Evolutionary conservation across 352 stramenopile species (phyloP).

Genomic region (Labyrinthula sp.): DNA sequence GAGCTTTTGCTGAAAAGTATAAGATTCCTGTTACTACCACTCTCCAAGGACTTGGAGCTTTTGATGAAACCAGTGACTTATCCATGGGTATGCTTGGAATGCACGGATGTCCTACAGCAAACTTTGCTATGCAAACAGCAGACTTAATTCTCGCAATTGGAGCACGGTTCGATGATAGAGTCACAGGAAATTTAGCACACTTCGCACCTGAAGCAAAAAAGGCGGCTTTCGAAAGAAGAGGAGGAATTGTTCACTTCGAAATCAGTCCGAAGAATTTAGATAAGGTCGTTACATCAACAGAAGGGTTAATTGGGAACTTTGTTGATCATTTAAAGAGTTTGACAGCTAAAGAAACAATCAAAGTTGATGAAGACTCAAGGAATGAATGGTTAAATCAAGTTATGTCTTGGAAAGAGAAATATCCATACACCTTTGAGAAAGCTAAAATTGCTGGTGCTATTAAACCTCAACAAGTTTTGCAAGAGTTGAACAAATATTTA

Average conservation of each 20-base stretch:
- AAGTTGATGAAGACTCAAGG: conserved; percentile 52
- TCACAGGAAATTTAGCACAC: conserved; percentile 68
- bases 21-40: conserved; percentile 83
- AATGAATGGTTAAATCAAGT: conserved; percentile 70
- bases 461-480: conserved; percentile 74
- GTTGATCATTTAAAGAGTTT: conserved; percentile 35
- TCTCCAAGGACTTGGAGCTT: conserved; percentile 68
- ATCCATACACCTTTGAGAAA: conserved; percentile 69
- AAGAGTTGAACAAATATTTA: conserved; percentile 66
- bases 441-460: conserved; percentile 45
- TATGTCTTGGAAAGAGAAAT: conserved; percentile 61
- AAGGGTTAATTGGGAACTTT: conserved; percentile 40
- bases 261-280: conserved; percentile 67
- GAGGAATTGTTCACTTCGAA: conserved; percentile 84
- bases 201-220: conserved; percentile 70
- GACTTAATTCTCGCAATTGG: conserved; percentile 76
- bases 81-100: conserved; percentile 87
- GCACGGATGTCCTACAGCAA: conserved; percentile 81
- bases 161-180: conserved; percentile 81
- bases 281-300: conserved; percentile 62
- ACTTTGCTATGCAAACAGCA: conserved; percentile 79
- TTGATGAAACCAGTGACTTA: conserved; percentile 71
- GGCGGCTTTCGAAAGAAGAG: conserved; percentile 61
- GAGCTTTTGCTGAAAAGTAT: conserved; percentile 58
- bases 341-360: conserved; percentile 38